Percentiles rank a stretch among this genome's conserved stretches.
Conservation (phyloP, 2,329 filamentous ascomycete species). For the Chrysosporium queenslandicum region DNA sequence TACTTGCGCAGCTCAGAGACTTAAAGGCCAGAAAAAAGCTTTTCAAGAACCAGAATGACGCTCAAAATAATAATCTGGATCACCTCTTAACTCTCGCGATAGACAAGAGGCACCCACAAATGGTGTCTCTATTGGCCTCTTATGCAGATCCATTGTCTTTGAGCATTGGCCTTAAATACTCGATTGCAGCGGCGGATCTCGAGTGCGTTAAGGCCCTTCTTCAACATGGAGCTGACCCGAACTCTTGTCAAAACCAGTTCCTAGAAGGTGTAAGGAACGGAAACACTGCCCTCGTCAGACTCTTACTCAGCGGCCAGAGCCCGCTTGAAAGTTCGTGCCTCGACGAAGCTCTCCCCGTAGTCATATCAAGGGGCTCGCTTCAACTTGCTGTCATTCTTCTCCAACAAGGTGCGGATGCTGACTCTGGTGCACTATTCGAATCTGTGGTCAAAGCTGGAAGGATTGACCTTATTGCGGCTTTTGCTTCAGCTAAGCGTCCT, state of each 20-base stretch:
- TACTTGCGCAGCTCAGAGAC: conserved; percentile 16
- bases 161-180: conserved; percentile 9
- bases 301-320: conserved; percentile 15
- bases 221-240: conserved; percentile 17
- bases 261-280: conserved; percentile 12
- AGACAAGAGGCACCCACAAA: conserved; percentile 10
- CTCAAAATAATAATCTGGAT: conserved; percentile 8
- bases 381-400: conserved; percentile 14
- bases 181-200: conserved; percentile 13
- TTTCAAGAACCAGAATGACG: conserved; percentile 13
- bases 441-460: conserved; percentile 28
- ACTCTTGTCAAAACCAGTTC: conserved; percentile 15
- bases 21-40: conserved; percentile 14
- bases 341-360: conserved; percentile 14
- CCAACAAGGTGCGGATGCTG: conserved; percentile 17
- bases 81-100: conserved; percentile 13
- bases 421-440: conserved; percentile 13
- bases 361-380: conserved; percentile 13
- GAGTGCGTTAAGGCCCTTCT: conserved; percentile 15
- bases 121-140: conserved; percentile 15
- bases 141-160: conserved; percentile 14
- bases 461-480: conserved; percentile 46
- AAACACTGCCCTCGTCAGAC: conserved; percentile 11
- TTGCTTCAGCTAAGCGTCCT: conserved; percentile 45
- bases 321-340: conserved; percentile 12